These are phyloP conservation scores for Heterobasidion annosum DNA, from an alignment of 1,284 basidiomycete species.

Conservation along the genomic window DNA sequence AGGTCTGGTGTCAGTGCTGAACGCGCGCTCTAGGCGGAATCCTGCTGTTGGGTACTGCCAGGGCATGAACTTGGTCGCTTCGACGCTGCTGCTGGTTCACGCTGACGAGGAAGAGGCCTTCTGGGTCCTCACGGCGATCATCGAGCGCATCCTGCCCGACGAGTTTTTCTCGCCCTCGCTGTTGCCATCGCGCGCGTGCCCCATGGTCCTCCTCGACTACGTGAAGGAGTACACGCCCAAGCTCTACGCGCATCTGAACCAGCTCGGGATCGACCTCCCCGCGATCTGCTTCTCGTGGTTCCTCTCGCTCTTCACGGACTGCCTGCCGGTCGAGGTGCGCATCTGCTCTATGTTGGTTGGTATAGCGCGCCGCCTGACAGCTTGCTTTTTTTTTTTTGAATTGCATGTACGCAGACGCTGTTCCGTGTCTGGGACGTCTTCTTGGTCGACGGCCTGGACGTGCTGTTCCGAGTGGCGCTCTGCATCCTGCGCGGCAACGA, in stretches of 20 bases:
- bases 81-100: slow-evolving; percentile 87
- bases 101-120: slow-evolving; percentile 96
- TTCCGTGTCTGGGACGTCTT: slow-evolving; percentile 96
- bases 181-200: slow-evolving; percentile 88
- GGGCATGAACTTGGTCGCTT: slow-evolving; percentile 94
- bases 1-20: not conserved
- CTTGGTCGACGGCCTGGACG: slow-evolving; percentile 87
- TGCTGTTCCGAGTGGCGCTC: slow-evolving; percentile 86
- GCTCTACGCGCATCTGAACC: slow-evolving; percentile 66
- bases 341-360: not conserved
- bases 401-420: slow-evolving; percentile 46
- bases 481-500: slow-evolving; percentile 83
- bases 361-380: not conserved
- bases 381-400: not conserved
- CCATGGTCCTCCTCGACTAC: slow-evolving; percentile 83
- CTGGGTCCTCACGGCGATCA: slow-evolving; percentile 88
- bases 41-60: slow-evolving; percentile 83
- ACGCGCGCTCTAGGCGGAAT: slow-evolving; percentile 50
- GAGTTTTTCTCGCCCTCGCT: slow-evolving; percentile 82
- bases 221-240: slow-evolving; percentile 74
- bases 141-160: slow-evolving; percentile 77
- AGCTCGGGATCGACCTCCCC: slow-evolving; percentile 82
- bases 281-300: slow-evolving; percentile 99
- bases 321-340: slow-evolving; percentile 86
- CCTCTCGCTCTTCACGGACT: slow-evolving; percentile 92